Evolutionary conservation across 768 basidiomycete genomes (phyloP).

Genomic region (Dioszegia crocea): DNA sequence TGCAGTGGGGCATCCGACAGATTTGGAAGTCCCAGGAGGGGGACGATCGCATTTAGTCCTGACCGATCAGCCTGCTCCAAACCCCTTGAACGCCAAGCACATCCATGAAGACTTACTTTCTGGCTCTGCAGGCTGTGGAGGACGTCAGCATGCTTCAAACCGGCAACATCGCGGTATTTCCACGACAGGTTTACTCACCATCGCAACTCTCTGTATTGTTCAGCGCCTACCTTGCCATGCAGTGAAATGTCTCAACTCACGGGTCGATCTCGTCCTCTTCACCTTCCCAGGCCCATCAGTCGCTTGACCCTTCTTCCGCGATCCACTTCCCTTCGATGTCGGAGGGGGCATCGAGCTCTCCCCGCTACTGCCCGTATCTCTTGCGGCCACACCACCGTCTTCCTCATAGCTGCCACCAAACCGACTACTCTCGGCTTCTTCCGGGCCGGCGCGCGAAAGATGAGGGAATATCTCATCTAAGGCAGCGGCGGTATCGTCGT

Average conservation of each 20-base stretch:
- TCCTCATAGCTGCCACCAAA: too few species aligned
- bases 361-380: neutral
- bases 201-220: constrained; percentile 32
- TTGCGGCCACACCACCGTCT: neutral
- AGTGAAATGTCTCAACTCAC: too few species aligned
- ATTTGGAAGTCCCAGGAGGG: constrained; percentile 17
- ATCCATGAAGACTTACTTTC: constrained; percentile 44
- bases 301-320: neutral
- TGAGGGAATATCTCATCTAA: neutral
- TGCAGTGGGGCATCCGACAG: neutral
- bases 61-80: neutral
- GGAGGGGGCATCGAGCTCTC: neutral
- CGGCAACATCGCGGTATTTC: too few species aligned
- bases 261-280: constrained; percentile 42
- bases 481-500: neutral
- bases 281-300: neutral
- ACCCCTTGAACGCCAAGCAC: neutral
- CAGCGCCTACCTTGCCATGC: too few species aligned
- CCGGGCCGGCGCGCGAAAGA: too few species aligned
- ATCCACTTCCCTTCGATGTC: neutral
- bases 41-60: constrained; percentile 45
- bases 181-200: constrained; percentile 24
- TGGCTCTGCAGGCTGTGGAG: constrained; percentile 35
- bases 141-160: neutral
- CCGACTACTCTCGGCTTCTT: too few species aligned